Base-by-base conservation (phyloP, 192 early-diverging fungal species). In the Polychytrium aggregatum region DNA sequence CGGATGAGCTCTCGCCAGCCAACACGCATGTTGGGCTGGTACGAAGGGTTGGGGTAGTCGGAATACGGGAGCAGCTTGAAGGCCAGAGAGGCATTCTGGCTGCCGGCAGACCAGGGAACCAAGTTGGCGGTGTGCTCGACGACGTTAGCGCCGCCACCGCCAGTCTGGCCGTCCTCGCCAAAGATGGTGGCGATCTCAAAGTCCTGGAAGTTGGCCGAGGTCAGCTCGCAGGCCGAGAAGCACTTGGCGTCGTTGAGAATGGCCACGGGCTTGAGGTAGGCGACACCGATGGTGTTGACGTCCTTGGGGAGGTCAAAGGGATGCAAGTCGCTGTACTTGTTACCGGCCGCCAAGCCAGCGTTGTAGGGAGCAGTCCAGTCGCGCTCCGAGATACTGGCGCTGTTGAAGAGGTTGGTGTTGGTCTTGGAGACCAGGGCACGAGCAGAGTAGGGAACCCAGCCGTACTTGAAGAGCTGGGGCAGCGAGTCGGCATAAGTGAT, bases 121-220 rank as follows among this genome's bases (percentile, higher is more conserved):
- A 55, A 21, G 33, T 14, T 3, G 5, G 22, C 2, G 17, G 9
- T 24, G 48, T 53, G 37, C 5, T 24, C 33, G 14, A 47, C 17
- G 33, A 57, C 55, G 42, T 49, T 59, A 13, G 59, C 59, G 28
- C 56, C 59, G 27, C 59, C 59, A 40, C 30, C 59, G 37, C 59
- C 59, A 41, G 59, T 62, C 17, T 46, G 31, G 9, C 14, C 29
- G 42, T 62, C 59, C 40, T 58, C 59, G 22, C 59, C 59, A 59
- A 59, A 51, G 1, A 62, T 40, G 29, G 41, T 27, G 26, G n/a
- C 57, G 18, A 37, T 22, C 11, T 31, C 38, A 30, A 63, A 35
- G 42, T 62, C 55, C 49, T 62, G 53, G 22, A 62, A 56, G 24
- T 28, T 27, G 17, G 59, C 56, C 1, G 21, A 41, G 29, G 62